phyloP scores from a whole-genome alignment of 225 moss, liverwort and hornwort genomes.

The Pseudoscleropodium purum region DNA sequence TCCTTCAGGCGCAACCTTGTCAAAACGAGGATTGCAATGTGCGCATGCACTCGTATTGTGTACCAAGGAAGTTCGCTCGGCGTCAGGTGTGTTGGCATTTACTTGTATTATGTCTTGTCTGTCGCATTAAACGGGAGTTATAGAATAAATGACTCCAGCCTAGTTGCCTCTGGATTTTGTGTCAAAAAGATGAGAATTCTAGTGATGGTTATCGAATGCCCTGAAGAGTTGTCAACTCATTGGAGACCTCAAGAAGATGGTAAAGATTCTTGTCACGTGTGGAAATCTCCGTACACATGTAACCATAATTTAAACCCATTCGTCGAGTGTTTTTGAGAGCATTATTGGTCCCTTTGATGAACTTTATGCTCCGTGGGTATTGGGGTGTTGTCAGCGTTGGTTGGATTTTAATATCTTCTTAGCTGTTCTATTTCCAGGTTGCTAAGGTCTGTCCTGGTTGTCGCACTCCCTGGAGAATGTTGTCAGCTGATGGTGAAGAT shows the following conservation, averaged over 20 bases:
- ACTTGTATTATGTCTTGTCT: background rate
- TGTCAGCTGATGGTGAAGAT: slow-evolving; percentile 8
- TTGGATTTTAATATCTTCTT: background rate
- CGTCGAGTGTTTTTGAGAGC: background rate
- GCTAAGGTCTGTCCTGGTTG: slow-evolving; percentile 59
- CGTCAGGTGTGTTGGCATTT: slow-evolving; percentile 47
- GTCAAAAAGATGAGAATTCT: background rate
- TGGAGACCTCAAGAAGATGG: background rate
- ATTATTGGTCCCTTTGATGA: background rate
- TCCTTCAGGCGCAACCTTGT: slow-evolving; percentile 65
- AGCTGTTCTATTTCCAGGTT: slow-evolving; percentile 8
- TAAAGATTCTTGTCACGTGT: background rate
- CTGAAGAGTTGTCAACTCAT: background rate
- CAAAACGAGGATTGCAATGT: slow-evolving; percentile 50
- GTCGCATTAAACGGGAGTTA: background rate
- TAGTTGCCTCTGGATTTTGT: background rate
- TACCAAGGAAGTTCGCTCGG: slow-evolving; percentile 45
- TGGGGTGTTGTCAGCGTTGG: background rate
- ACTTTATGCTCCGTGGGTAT: background rate
- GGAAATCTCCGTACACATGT: background rate
- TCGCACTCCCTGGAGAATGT: slow-evolving; percentile 45
- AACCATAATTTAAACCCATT: background rate
- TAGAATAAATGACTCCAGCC: background rate
- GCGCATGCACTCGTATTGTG: slow-evolving; percentile 82
- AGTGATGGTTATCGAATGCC: background rate